These are phyloP conservation scores for Myriangium duriaei DNA, from an alignment of 2,329 filamentous ascomycete genomes.

Conservation along the genomic window DNA sequence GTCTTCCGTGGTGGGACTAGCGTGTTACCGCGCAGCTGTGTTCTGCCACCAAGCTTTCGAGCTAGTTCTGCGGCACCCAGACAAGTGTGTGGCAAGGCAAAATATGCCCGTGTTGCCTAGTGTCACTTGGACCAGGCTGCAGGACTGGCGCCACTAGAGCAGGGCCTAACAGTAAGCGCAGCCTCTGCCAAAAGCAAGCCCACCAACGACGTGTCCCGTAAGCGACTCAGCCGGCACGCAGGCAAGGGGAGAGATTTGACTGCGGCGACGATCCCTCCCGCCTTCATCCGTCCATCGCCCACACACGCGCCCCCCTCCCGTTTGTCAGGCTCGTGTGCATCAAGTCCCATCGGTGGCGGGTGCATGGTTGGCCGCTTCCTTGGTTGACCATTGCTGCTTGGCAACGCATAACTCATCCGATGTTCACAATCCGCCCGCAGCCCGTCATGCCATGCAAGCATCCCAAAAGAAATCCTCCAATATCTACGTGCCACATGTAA, in stretches of 20 bases:
- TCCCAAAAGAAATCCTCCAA: too few species aligned
- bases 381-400: background rate
- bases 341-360: constrained; percentile 8
- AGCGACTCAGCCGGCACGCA: background rate
- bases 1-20: background rate
- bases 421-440: too few species aligned
- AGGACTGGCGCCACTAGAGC: constrained; percentile 5
- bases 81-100: constrained; percentile 10
- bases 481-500: too few species aligned
- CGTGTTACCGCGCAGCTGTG: background rate
- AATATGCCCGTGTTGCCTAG: constrained; percentile 9
- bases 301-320: constrained; percentile 4
- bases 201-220: constrained; percentile 4
- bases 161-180: constrained; percentile 10
- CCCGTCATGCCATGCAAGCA: too few species aligned
- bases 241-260: constrained; percentile 5
- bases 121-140: constrained; percentile 9
- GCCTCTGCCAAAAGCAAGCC: constrained; percentile 9
- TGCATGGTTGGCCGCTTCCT: constrained; percentile 7
- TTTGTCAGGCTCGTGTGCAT: constrained; percentile 2
- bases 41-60: background rate
- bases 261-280: constrained; percentile 8
- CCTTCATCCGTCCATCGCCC: constrained; percentile 4
- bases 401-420: constrained; percentile 7
- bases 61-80: constrained; percentile 9